phyloP scores from a whole-genome alignment of 768 basidiomycete species.

The Mycena amicta region DNA sequence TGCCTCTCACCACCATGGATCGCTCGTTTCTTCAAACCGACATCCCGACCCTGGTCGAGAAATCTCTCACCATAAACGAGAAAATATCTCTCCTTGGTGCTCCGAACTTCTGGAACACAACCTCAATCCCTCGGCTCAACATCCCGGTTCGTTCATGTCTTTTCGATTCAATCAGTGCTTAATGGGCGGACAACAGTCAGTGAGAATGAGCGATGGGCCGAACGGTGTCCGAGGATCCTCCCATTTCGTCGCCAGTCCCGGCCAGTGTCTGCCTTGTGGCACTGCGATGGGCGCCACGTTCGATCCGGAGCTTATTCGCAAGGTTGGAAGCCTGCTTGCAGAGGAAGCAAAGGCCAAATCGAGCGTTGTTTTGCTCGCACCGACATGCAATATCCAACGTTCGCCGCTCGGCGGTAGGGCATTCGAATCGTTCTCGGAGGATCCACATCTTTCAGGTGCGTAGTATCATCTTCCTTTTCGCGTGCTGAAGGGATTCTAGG shows the following conservation, averaged over 20 bases:
- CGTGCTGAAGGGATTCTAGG: slow-evolving; percentile 34
- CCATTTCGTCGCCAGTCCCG: slow-evolving; percentile 64
- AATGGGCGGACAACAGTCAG: slow-evolving; percentile 26
- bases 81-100: slow-evolving; percentile 65
- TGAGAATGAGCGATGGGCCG: slow-evolving; percentile 75
- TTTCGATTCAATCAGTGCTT: not conserved
- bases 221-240: slow-evolving; percentile 73
- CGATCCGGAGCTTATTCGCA: slow-evolving; percentile 55
- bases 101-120: slow-evolving; percentile 75
- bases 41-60: slow-evolving; percentile 53
- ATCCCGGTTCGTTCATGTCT: slow-evolving; percentile 41
- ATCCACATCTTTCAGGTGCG: slow-evolving; percentile 64
- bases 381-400: slow-evolving; percentile 77
- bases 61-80: slow-evolving; percentile 57
- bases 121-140: slow-evolving; percentile 54
- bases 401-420: slow-evolving; percentile 60
- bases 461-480: not conserved
- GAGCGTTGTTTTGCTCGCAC: slow-evolving; percentile 64
- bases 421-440: slow-evolving; percentile 77
- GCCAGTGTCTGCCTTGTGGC: slow-evolving; percentile 69
- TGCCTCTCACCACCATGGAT: slow-evolving; percentile 17
- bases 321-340: slow-evolving; percentile 62
- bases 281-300: slow-evolving; percentile 75
- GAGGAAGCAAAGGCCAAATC: slow-evolving; percentile 69
- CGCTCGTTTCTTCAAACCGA: slow-evolving; percentile 55